Conservation (phyloP, 2,329 filamentous ascomycete species). For the Thielaviopsis euricoi region DNA sequence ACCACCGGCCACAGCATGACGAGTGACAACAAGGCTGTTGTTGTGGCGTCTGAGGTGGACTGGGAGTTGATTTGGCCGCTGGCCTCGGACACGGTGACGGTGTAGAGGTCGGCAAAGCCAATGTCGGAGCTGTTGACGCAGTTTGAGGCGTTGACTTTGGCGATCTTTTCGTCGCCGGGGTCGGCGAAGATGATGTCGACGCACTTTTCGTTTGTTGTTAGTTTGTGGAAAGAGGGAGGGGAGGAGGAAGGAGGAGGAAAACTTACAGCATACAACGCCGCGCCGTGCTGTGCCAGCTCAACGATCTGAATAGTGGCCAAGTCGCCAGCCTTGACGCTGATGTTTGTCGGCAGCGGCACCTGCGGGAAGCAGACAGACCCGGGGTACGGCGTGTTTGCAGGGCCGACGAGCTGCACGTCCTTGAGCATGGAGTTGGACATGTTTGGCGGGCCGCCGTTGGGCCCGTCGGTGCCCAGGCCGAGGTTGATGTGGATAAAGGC, state of each 20-base stretch:
- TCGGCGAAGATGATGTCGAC: conserved; percentile 88
- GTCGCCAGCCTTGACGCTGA: conserved; percentile 61
- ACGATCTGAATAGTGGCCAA: conserved; percentile 82
- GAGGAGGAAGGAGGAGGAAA: background rate
- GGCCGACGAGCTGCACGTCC: conserved; percentile 69
- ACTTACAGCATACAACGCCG: conserved; percentile 62
- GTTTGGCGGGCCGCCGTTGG: conserved; percentile 53
- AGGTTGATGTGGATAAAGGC: conserved; percentile 85
- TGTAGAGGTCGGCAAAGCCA: conserved; percentile 62
- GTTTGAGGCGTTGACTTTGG: conserved; percentile 60
- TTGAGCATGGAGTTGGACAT: conserved; percentile 73
- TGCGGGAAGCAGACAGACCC: conserved; percentile 83
- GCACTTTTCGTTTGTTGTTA: conserved; percentile 39
- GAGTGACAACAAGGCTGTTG: background rate
- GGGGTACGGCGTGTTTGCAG: conserved; percentile 67
- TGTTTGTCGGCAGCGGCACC: conserved; percentile 61
- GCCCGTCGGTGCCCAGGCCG: conserved; percentile 57
- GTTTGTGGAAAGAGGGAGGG: background rate
- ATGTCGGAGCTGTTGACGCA: conserved; percentile 79
- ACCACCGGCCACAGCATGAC: background rate
- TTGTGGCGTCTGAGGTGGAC: conserved; percentile 18
- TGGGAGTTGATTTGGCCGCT: conserved; percentile 21
- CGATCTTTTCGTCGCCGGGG: conserved; percentile 48
- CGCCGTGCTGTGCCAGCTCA: conserved; percentile 69
- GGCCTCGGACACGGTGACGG: conserved; percentile 35